These are phyloP conservation scores for Glarea lozoyensis DNA, from an alignment of 495 filamentous ascomycete genomes.

Conservation along the genomic window DNA sequence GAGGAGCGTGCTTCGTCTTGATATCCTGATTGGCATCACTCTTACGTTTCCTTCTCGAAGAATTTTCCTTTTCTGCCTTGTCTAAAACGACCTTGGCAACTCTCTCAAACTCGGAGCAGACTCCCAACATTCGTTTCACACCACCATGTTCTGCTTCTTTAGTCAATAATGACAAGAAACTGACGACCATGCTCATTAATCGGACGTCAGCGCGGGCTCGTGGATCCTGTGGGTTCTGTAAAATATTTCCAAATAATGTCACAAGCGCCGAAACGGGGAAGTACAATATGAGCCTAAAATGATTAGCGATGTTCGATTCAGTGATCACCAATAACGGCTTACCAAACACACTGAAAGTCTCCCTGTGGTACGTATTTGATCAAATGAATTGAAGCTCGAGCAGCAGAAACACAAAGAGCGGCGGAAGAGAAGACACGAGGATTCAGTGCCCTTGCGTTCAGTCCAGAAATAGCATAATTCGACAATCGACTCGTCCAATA, in stretches of 20 bases:
- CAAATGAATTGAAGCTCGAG: slow-evolving; percentile 83
- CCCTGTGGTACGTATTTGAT: slow-evolving; percentile 94
- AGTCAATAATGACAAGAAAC: slow-evolving; percentile 64
- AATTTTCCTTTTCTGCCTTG: slow-evolving; percentile 73
- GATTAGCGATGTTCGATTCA: neutral
- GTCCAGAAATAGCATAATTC: slow-evolving; percentile 87
- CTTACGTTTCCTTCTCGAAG: slow-evolving; percentile 75
- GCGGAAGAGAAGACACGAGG: slow-evolving; percentile 93
- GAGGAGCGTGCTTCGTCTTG: slow-evolving; percentile 4
- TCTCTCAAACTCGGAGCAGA: slow-evolving; percentile 90
- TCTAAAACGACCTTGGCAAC: slow-evolving; percentile 91
- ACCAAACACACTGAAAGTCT: slow-evolving; percentile 95
- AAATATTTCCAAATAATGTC: slow-evolving; percentile 91
- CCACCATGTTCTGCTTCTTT: slow-evolving; percentile 75
- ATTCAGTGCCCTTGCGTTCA: slow-evolving; percentile 85
- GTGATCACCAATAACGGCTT: slow-evolving; percentile 26
- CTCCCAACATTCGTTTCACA: slow-evolving; percentile 83
- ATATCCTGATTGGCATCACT: slow-evolving; percentile 32
- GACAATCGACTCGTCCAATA: slow-evolving; percentile 96
- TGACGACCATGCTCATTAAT: slow-evolving; percentile 87
- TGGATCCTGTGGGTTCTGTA: slow-evolving; percentile 89
- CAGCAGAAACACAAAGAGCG: slow-evolving; percentile 82
- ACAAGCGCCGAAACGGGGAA: slow-evolving; percentile 94
- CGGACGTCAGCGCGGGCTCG: slow-evolving; percentile 81
- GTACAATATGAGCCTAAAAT: slow-evolving; percentile 80